A percentile compares a stretch with the other conserved stretches of the same genome.
These are phyloP conservation scores for Microdochium trichocladiopsis DNA, from an alignment of 2,329 filamentous ascomycete genomes.

Conservation along the genomic window DNA sequence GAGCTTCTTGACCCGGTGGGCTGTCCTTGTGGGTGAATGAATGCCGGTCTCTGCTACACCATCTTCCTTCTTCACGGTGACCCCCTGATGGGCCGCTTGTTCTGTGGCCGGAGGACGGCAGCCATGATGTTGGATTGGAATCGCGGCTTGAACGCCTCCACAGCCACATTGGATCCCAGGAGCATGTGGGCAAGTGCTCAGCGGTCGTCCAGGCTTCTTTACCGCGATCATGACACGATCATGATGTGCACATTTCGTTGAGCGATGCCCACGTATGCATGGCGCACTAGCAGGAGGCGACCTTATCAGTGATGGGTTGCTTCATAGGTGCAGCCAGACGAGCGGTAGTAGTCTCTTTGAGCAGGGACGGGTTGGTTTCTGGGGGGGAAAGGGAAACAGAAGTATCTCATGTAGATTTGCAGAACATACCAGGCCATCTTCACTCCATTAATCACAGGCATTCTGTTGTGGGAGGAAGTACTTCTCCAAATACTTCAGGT, in stretches of 20 bases:
- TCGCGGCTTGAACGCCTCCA: slow-evolving; percentile 56
- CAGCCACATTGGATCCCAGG: slow-evolving; percentile 55
- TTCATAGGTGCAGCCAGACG: slow-evolving; percentile 2
- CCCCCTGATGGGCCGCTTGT: slow-evolving; percentile 1
- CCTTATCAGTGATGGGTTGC: slow-evolving; percentile 5
- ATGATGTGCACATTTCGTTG: slow-evolving; percentile 66
- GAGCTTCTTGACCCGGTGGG: slow-evolving; percentile 9
- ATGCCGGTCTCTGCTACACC: slow-evolving; percentile 3
- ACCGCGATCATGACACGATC: slow-evolving; percentile 65
- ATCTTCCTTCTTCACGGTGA: slow-evolving; percentile 5
- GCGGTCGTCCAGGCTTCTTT: slow-evolving; percentile 62
- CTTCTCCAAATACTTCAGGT: too few relatives aligned
- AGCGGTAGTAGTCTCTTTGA: too few relatives aligned
- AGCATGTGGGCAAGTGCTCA: slow-evolving; percentile 63
- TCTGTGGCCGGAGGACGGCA: not conserved
- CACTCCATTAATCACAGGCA: slow-evolving; percentile 63
- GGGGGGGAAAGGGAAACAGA: not conserved
- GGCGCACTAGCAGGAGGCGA: slow-evolving; percentile 46
- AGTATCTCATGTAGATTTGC: slow-evolving; percentile 1
- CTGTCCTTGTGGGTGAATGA: not conserved
- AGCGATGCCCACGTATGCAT: slow-evolving; percentile 70
- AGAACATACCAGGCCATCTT: slow-evolving; percentile 68
- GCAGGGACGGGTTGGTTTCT: not conserved
- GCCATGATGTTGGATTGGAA: slow-evolving; percentile 29
- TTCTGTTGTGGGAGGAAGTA: too few relatives aligned